These are phyloP conservation scores for Aspergillus pseudoviridinutans DNA, from an alignment of 2,329 filamentous ascomycete species.

Conservation along the genomic window DNA sequence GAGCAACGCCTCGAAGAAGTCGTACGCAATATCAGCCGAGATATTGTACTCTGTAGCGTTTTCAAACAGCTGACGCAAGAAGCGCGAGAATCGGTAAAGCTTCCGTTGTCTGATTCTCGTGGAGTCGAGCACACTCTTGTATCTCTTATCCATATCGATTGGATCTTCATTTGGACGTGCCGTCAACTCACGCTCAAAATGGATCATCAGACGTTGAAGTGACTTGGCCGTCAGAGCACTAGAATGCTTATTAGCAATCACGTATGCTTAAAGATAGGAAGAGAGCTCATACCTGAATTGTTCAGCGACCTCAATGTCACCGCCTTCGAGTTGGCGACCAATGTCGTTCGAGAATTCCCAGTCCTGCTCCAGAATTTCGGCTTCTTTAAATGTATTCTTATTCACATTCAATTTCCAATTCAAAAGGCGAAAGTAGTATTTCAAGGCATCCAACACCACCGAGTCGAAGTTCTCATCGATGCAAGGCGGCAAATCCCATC, in stretches of 20 bases:
- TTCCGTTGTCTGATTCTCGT: constrained; percentile 94
- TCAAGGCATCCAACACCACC: constrained; percentile 85
- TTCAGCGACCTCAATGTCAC: constrained; percentile 94
- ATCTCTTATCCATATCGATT: constrained; percentile 90
- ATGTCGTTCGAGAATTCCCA: constrained; percentile 98
- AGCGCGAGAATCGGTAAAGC: constrained; percentile 89
- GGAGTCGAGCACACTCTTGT: constrained; percentile 92
- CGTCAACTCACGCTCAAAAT: constrained; percentile 88
- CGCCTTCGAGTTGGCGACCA: constrained; percentile 83
- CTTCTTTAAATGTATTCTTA: constrained; percentile 99
- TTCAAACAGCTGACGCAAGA: constrained; percentile 89
- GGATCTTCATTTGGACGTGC: constrained; percentile 78
- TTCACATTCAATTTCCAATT: constrained; percentile 97
- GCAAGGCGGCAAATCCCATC: constrained; percentile 93
- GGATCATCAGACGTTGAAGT: constrained; percentile 77
- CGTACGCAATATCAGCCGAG: constrained; percentile 63
- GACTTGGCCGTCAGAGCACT: constrained; percentile 88
- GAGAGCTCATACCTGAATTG: constrained; percentile 68
- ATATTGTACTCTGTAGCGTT: constrained; percentile 96
- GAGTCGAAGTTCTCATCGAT: constrained; percentile 95
- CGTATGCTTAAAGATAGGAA: background rate
- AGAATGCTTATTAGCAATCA: constrained; percentile 16
- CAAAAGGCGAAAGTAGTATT: constrained; percentile 97
- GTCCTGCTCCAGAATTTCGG: constrained; percentile 93
- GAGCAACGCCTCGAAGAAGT: constrained; percentile 76